Evolutionary conservation across 257 asterid genomes (phyloP).

Genomic region (Solanum habrochaites): DNA sequence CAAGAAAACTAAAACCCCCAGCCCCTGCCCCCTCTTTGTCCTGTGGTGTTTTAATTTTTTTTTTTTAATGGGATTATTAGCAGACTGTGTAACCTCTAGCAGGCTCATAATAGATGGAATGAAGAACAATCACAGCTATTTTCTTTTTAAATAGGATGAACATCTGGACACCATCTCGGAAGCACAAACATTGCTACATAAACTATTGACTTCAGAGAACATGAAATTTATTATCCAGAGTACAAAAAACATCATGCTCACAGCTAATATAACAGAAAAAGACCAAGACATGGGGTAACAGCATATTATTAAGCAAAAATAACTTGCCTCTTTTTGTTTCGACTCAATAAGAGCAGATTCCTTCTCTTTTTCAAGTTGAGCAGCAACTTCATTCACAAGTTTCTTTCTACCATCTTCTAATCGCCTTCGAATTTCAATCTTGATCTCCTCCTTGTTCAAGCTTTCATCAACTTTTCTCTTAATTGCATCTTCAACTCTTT

Average conservation of each 20-base stretch:
- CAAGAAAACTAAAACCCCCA: neutral
- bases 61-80: neutral
- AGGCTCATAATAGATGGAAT: neutral
- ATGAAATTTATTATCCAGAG: neutral
- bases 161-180: neutral
- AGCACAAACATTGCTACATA: neutral
- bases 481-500: slow-evolving; percentile 66
- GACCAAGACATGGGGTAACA: neutral
- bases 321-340: slow-evolving; percentile 61
- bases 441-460: slow-evolving; percentile 51
- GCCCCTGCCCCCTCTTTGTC: neutral
- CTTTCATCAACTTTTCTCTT: slow-evolving; percentile 70
- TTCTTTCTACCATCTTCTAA: slow-evolving; percentile 77
- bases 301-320: neutral
- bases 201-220: neutral
- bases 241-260: neutral
- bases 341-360: slow-evolving; percentile 63
- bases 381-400: slow-evolving; percentile 65
- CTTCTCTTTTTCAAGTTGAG: slow-evolving; percentile 76
- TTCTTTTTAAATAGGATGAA: neutral
- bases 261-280: neutral
- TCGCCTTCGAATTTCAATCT: slow-evolving; percentile 51
- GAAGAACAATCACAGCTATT: neutral
- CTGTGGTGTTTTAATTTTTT: neutral
- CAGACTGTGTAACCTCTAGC: neutral